Conservation (phyloP, 441 rosid genomes). For the Mallotus repandus region DNA sequence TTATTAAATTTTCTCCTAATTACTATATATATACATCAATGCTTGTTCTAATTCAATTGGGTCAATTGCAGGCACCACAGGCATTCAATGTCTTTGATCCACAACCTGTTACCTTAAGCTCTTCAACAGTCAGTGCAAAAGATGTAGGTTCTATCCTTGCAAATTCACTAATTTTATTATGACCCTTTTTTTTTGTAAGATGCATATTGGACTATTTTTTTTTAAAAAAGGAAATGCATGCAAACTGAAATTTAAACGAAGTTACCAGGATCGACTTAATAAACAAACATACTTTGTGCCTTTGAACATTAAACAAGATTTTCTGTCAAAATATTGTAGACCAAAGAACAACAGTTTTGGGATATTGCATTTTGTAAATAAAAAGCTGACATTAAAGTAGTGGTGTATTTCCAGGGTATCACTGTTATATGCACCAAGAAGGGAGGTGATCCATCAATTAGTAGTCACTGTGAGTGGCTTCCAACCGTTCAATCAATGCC, state of each 20-base stretch:
- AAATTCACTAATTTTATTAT: background rate
- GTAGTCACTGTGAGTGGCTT: conserved; percentile 84
- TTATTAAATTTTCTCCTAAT: too few relatives aligned
- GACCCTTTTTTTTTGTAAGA: too few relatives aligned
- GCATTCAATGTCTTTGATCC: conserved; percentile 75
- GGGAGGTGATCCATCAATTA: conserved; percentile 60
- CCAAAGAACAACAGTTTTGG: background rate
- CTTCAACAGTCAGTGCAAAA: conserved; percentile 46
- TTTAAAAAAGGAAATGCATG: too few relatives aligned
- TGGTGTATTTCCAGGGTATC: conserved; percentile 58
- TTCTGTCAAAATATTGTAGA: too few relatives aligned
- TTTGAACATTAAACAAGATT: too few relatives aligned
- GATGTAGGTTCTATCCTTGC: conserved; percentile 48
- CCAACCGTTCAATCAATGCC: conserved; percentile 72
- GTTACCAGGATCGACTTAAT: too few relatives aligned
- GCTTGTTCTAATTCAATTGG: background rate
- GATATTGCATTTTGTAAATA: background rate
- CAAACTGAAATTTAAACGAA: too few relatives aligned
- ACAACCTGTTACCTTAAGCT: conserved; percentile 40
- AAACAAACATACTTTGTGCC: too few relatives aligned
- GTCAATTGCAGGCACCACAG: conserved; percentile 50
- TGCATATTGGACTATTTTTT: too few relatives aligned
- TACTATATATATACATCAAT: background rate
- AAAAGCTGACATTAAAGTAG: conserved; percentile 2
- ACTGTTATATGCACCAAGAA: conserved; percentile 62